Evolutionary conservation across 2,329 filamentous ascomycete species (phyloP).

Genomic region (Pseudocercospora macadamiae): DNA sequence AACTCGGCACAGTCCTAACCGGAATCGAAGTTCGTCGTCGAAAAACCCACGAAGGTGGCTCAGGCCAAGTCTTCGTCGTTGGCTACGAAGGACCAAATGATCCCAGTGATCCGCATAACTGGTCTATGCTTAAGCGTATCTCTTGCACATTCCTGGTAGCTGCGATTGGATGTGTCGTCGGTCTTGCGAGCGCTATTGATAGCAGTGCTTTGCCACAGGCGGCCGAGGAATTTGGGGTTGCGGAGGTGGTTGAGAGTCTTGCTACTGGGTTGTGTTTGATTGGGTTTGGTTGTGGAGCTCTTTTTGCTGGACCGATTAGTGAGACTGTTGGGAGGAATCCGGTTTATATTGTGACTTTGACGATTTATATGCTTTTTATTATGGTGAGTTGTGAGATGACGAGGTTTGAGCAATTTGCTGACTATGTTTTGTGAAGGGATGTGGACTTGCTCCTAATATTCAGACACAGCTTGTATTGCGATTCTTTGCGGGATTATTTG

Average conservation of each 20-base stretch:
- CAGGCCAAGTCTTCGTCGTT: constrained; percentile 44
- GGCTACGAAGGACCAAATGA: constrained; percentile 42
- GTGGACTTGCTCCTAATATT: constrained; percentile 52
- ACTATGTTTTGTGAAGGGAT: too few species aligned
- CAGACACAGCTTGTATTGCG: constrained; percentile 53
- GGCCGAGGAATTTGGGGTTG: constrained; percentile 51
- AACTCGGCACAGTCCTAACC: constrained; percentile 40
- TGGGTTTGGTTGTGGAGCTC: constrained; percentile 51
- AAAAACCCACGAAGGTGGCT: constrained; percentile 40
- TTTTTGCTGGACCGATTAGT: constrained; percentile 54
- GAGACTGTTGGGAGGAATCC: constrained; percentile 51
- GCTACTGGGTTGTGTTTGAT: constrained; percentile 49
- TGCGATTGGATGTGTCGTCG: constrained; percentile 54
- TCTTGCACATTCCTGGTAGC: constrained; percentile 41
- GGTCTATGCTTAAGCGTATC: constrained; percentile 36
- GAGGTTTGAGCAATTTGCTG: too few species aligned
- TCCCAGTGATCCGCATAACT: constrained; percentile 43
- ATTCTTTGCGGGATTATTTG: constrained; percentile 55
- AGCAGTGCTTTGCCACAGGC: constrained; percentile 53
- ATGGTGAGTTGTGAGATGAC: too few species aligned
- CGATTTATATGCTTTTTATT: constrained; percentile 53
- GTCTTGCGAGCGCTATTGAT: constrained; percentile 57
- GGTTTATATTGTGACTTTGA: constrained; percentile 53
- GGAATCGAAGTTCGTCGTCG: constrained; percentile 43
- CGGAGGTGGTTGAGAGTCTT: constrained; percentile 54